These are phyloP conservation scores for Delphinella strobiligena DNA, from an alignment of 2,329 filamentous ascomycete species.

Conservation along the genomic window DNA sequence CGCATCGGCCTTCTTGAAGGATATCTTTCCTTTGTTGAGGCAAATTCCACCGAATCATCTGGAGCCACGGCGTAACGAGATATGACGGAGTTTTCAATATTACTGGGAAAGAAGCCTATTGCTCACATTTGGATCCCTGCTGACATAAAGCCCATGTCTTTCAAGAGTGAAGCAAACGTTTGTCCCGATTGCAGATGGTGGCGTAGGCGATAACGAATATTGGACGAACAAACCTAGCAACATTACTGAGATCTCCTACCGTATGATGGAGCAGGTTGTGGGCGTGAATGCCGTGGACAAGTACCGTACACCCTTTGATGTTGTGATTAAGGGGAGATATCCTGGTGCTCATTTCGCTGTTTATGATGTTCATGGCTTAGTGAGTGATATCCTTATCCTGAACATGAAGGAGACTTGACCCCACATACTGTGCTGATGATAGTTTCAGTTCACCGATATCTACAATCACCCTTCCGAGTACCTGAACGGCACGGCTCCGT, in stretches of 20 bases:
- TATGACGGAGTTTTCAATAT: too few relatives aligned
- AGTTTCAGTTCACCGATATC: constrained; percentile 47
- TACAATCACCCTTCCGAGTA: constrained; percentile 48
- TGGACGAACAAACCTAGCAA: constrained; percentile 39
- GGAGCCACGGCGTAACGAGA: too few relatives aligned
- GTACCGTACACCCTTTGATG: constrained; percentile 38
- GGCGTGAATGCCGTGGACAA: constrained; percentile 40
- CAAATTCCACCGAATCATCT: too few relatives aligned
- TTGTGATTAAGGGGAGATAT: constrained; percentile 30
- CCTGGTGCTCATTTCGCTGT: constrained; percentile 49
- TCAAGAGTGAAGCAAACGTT: too few relatives aligned
- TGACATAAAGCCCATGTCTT: too few relatives aligned
- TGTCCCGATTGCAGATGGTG: constrained; percentile 34
- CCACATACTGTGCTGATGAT: not conserved
- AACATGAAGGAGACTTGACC: not conserved
- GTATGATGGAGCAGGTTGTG: constrained; percentile 41
- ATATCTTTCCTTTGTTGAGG: too few relatives aligned
- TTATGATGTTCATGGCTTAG: constrained; percentile 54
- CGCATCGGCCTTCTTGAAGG: too few relatives aligned
- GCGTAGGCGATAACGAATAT: constrained; percentile 31
- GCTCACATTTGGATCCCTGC: too few relatives aligned
- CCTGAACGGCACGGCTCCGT: constrained; percentile 48
- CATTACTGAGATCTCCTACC: constrained; percentile 35
- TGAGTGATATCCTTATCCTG: constrained; percentile 17
- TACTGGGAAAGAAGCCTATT: too few relatives aligned